phyloP scores from a whole-genome alignment of 2,329 filamentous ascomycete genomes.

The Parafenestella ontariensis region DNA sequence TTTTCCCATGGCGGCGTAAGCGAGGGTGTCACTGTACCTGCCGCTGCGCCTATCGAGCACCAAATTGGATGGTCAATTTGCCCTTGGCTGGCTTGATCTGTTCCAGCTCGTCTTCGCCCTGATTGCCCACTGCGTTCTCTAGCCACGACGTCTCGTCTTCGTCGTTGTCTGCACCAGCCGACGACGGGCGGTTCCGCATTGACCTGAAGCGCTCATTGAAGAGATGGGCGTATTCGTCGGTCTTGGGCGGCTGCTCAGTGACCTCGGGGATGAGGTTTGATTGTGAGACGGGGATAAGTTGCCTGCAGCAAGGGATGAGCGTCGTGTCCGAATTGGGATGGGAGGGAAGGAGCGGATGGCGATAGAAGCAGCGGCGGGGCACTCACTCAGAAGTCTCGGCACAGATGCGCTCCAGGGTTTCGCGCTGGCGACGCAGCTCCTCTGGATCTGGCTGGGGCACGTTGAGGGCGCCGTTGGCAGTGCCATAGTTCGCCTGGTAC shows the following conservation, averaged over 20 bases:
- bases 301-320: conserved; percentile 48
- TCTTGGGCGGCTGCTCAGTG: conserved; percentile 34
- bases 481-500: conserved; percentile 56
- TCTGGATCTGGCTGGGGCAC: conserved; percentile 56
- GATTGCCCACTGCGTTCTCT: conserved; percentile 36
- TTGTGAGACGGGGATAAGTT: conserved; percentile 59
- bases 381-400: conserved; percentile 58
- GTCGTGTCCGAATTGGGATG: background rate
- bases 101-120: conserved; percentile 26
- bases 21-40: conserved; percentile 9
- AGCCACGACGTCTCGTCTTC: conserved; percentile 48
- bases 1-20: conserved; percentile 7
- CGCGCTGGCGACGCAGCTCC: conserved; percentile 56
- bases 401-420: conserved; percentile 58
- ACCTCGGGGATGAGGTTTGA: conserved; percentile 50
- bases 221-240: conserved; percentile 51
- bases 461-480: conserved; percentile 44
- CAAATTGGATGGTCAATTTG: conserved; percentile 49
- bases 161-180: conserved; percentile 30
- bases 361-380: background rate
- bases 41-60: conserved; percentile 31
- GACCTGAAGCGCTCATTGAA: conserved; percentile 53
- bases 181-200: conserved; percentile 26
- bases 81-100: conserved; percentile 33
- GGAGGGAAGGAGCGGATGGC: conserved; percentile 2